Evolutionary conservation across 768 basidiomycete genomes (phyloP).

Genomic region (Ramaria sp.): DNA sequence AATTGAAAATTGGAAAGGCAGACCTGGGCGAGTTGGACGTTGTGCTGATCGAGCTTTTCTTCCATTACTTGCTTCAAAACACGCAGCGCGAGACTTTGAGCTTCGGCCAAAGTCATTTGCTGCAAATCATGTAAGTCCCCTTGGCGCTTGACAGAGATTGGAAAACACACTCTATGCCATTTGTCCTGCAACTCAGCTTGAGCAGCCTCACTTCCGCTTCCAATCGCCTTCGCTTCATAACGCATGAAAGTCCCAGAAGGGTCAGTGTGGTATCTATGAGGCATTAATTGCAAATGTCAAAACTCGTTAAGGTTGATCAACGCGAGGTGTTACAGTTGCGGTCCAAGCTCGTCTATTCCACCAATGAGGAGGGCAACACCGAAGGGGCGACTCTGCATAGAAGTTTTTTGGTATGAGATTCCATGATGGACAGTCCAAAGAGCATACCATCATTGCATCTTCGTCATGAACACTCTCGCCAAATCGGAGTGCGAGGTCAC

Average conservation of each 20-base stretch:
- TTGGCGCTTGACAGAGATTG: neutral
- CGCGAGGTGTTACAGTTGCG: slow-evolving; percentile 66
- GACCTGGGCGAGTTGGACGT: slow-evolving; percentile 94
- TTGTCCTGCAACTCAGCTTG: slow-evolving; percentile 96
- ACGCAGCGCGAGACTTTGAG: slow-evolving; percentile 73
- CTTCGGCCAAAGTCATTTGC: slow-evolving; percentile 88
- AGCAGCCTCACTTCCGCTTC: slow-evolving; percentile 94
- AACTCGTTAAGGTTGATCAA: neutral
- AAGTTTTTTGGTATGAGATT: neutral
- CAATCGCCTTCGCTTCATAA: slow-evolving; percentile 97
- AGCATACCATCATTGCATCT: slow-evolving; percentile 85
- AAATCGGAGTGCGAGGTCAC: slow-evolving; percentile 92
- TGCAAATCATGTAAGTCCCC: slow-evolving; percentile 21
- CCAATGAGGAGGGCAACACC: slow-evolving; percentile 96
- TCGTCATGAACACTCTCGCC: slow-evolving; percentile 99
- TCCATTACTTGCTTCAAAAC: slow-evolving; percentile 99
- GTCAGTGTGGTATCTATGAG: slow-evolving; percentile 84
- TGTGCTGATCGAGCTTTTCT: slow-evolving; percentile 97
- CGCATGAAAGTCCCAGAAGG: slow-evolving; percentile 96
- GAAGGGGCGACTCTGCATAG: slow-evolving; percentile 74
- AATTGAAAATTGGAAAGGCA: neutral
- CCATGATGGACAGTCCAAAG: neutral
- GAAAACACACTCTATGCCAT: slow-evolving; percentile 71
- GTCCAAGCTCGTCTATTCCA: slow-evolving; percentile 92
- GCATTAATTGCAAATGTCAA: neutral